Percentiles rank a stretch among this genome's conserved stretches.
Evolutionary conservation across 1,284 basidiomycete species (phyloP).

Genomic region (Tremellales sp.): DNA sequence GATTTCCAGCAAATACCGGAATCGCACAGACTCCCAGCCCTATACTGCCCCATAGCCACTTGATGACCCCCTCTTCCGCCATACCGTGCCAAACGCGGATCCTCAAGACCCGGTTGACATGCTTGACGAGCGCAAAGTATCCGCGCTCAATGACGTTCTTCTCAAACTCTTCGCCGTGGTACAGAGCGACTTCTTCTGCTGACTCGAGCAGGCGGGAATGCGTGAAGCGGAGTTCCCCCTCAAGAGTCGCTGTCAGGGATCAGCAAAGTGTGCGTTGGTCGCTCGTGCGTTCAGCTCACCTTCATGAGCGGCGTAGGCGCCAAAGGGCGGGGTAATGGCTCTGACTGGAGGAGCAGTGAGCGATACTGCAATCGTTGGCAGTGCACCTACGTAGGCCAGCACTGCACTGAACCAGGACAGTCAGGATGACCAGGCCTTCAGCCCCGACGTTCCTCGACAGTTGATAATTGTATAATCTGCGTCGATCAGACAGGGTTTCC

Average conservation of each 20-base stretch:
- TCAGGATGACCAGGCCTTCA: conserved; percentile 82
- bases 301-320: conserved; percentile 71
- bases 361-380: too few relatives aligned
- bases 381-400: conserved; percentile 66
- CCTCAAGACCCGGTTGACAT: conserved; percentile 77
- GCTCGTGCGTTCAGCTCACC: conserved; percentile 16
- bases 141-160: conserved; percentile 89
- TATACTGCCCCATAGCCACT: conserved; percentile 96
- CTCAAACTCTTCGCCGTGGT: conserved; percentile 85
- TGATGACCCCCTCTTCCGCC: conserved; percentile 91
- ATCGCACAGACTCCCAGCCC: conserved; percentile 91
- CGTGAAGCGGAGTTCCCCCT: conserved; percentile 81
- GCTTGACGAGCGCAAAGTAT: conserved; percentile 82
- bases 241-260: conserved; percentile 67
- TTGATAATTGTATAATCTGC: conserved; percentile 91
- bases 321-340: conserved; percentile 87
- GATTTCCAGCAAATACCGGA: conserved; percentile 86
- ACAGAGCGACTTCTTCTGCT: conserved; percentile 90
- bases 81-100: conserved; percentile 88
- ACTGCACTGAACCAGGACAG: conserved; percentile 75
- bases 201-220: conserved; percentile 93
- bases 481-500: background rate
- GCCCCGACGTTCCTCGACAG: conserved; percentile 90
- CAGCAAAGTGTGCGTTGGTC: background rate
- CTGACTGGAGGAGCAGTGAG: conserved; percentile 56